Percentiles rank a stretch among this genome's conserved stretches.
Evolutionary conservation across 768 basidiomycete genomes (phyloP).

Genomic region (Boletus insuetus): DNA sequence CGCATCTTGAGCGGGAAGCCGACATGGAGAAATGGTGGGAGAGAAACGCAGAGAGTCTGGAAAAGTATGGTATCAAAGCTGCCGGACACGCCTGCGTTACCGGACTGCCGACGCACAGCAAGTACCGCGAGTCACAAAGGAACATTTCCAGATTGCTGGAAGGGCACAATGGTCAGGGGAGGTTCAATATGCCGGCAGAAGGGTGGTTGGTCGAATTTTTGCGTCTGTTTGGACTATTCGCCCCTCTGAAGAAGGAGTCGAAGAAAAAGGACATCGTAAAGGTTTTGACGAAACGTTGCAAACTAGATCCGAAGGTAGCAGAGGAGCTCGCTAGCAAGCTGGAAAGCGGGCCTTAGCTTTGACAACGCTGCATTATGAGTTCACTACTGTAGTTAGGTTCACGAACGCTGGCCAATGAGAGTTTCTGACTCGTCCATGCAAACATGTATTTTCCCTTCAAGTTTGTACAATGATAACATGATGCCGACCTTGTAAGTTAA

Average conservation of each 20-base stretch:
- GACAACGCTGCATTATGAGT: background rate
- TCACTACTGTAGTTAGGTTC: background rate
- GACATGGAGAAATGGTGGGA: conserved; percentile 37
- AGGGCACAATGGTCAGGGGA: conserved; percentile 10
- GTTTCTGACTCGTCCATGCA: conserved; percentile 4
- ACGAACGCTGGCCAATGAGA: background rate
- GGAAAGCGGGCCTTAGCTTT: background rate
- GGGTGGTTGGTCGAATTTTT: conserved; percentile 25
- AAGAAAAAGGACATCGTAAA: conserved; percentile 25
- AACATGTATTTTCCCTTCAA: background rate
- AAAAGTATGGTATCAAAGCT: conserved; percentile 25
- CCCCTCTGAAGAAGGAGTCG: conserved; percentile 19
- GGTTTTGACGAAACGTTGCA: conserved; percentile 30
- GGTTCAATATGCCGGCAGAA: conserved; percentile 27
- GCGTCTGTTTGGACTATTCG: conserved; percentile 23
- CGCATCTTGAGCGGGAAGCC: conserved; percentile 38
- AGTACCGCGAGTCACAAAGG: conserved; percentile 23
- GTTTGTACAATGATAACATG: background rate
- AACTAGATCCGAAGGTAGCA: conserved; percentile 17
- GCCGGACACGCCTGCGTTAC: conserved; percentile 37
- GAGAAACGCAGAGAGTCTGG: conserved; percentile 24
- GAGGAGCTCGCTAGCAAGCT: conserved; percentile 21
- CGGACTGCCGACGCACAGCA: conserved; percentile 27
- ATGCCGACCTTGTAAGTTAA: background rate
- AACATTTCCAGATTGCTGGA: conserved; percentile 18